Conservation (phyloP, 805 yeast genomes). For the Metschnikowia lachancei region DNA sequence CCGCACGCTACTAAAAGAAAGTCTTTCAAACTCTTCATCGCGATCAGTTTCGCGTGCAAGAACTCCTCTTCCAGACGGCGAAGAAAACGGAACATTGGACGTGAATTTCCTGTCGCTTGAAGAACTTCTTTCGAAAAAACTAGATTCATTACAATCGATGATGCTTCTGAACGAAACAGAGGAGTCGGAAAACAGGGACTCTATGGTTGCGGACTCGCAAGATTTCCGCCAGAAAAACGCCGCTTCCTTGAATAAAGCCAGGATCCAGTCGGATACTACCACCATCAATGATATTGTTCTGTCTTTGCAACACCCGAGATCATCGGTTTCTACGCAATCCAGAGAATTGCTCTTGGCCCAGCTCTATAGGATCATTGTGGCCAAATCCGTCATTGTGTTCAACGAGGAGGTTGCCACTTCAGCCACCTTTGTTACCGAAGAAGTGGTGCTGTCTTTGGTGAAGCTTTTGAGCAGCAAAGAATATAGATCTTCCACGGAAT, state of each 20-base stretch:
- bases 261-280: conserved; percentile 36
- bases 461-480: conserved; percentile 32
- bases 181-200: conserved; percentile 20
- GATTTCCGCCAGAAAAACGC: conserved; percentile 30
- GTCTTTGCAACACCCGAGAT: conserved; percentile 41
- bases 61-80: conserved; percentile 34
- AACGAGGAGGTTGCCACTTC: conserved; percentile 37
- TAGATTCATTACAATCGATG: conserved; percentile 30
- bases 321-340: conserved; percentile 45
- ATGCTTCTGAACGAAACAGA: conserved; percentile 17
- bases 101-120: conserved; percentile 35
- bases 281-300: conserved; percentile 45
- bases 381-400: conserved; percentile 36
- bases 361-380: conserved; percentile 45
- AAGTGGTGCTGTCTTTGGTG: conserved; percentile 32
- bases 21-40: conserved; percentile 29
- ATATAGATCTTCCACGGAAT: conserved; percentile 40
- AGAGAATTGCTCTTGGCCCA: conserved; percentile 52
- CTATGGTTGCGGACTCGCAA: conserved; percentile 22
- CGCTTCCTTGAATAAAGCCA: conserved; percentile 30
- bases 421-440: conserved; percentile 36
- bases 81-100: conserved; percentile 37
- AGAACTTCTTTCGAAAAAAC: conserved; percentile 31
- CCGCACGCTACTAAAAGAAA: conserved; percentile 16
- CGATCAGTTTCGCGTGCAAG: conserved; percentile 33